A percentile compares a stretch with the other conserved stretches of the same genome.
Evolutionary conservation across 2,329 filamentous ascomycete species (phyloP).

Genomic region (Fusarium devonianum): DNA sequence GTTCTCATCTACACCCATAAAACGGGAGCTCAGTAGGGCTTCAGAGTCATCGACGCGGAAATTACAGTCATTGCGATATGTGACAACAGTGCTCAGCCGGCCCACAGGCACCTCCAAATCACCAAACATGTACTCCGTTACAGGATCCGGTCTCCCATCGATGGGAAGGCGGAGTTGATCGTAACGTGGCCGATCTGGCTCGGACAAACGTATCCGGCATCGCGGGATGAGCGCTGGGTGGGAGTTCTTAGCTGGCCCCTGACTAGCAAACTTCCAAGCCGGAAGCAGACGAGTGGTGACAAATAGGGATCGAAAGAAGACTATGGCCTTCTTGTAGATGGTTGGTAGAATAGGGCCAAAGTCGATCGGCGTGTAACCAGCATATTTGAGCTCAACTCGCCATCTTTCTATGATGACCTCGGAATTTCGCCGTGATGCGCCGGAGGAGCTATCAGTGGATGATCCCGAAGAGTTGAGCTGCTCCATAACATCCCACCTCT

Average conservation of each 20-base stretch:
- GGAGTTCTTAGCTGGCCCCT: conserved; percentile 74
- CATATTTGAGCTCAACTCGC: conserved; percentile 77
- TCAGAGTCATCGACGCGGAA: conserved; percentile 94
- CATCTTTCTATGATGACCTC: conserved; percentile 91
- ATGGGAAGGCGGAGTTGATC: conserved; percentile 67
- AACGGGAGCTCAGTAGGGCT: conserved; percentile 87
- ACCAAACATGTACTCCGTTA: conserved; percentile 81
- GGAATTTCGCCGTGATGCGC: conserved; percentile 58
- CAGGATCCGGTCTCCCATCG: conserved; percentile 51
- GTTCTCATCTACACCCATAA: conserved; percentile 89
- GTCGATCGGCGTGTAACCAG: conserved; percentile 56
- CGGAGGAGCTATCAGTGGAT: conserved; percentile 57
- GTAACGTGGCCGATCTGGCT: conserved; percentile 59
- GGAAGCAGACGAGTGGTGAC: conserved; percentile 83
- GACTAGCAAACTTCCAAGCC: conserved; percentile 81
- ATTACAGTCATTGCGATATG: conserved; percentile 86
- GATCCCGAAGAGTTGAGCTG: conserved; percentile 72
- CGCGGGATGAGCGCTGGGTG: conserved; percentile 74
- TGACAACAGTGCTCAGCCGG: conserved; percentile 79
- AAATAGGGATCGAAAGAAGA: conserved; percentile 90
- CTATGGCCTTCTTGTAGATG: conserved; percentile 96
- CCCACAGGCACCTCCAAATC: conserved; percentile 88
- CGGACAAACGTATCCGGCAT: conserved; percentile 77
- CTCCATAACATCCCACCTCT: conserved; percentile 90
- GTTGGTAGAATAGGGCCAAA: conserved; percentile 76